These are phyloP conservation scores for Tuber borchii DNA, from an alignment of 495 filamentous ascomycete species.

Conservation along the genomic window DNA sequence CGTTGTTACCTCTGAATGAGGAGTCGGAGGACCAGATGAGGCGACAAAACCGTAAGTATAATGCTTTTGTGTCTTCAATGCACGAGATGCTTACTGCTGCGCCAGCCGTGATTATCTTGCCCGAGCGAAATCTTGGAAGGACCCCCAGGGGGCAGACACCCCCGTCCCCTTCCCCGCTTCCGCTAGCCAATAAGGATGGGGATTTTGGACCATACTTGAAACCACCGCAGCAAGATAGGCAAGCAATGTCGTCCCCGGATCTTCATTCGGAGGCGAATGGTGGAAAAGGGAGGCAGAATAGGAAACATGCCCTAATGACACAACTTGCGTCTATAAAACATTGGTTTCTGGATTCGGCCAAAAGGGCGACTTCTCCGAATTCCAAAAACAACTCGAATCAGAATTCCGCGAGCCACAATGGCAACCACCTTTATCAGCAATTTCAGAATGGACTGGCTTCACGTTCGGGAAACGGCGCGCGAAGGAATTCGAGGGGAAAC, in stretches of 20 bases:
- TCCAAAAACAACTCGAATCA: slow-evolving; percentile 54
- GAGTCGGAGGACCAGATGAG: slow-evolving; percentile 38
- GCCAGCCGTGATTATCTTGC: slow-evolving; percentile 40
- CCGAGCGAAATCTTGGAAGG: slow-evolving; percentile 35
- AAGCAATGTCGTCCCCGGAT: slow-evolving; percentile 42
- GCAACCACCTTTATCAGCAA: slow-evolving; percentile 38
- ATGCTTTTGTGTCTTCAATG: slow-evolving; percentile 25
- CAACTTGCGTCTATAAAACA: slow-evolving; percentile 81
- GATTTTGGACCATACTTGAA: slow-evolving; percentile 43
- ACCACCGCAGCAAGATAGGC: slow-evolving; percentile 40
- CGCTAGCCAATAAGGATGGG: slow-evolving; percentile 40
- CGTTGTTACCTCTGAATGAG: slow-evolving; percentile 38
- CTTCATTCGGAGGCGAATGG: slow-evolving; percentile 63
- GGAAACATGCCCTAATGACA: slow-evolving; percentile 65
- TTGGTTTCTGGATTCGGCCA: slow-evolving; percentile 74
- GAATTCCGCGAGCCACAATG: slow-evolving; percentile 47
- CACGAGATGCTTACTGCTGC: slow-evolving; percentile 17
- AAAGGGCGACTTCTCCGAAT: slow-evolving; percentile 62
- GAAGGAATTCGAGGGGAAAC: slow-evolving; percentile 37
- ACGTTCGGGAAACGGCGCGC: slow-evolving; percentile 43
- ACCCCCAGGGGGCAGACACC: slow-evolving; percentile 33
- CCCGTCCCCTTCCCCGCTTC: slow-evolving; percentile 37
- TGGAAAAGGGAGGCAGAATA: slow-evolving; percentile 59
- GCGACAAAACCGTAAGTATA: slow-evolving; percentile 37
- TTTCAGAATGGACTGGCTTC: slow-evolving; percentile 36